Conservation (phyloP, 768 basidiomycete species). For the Suillus weaverae region DNA sequence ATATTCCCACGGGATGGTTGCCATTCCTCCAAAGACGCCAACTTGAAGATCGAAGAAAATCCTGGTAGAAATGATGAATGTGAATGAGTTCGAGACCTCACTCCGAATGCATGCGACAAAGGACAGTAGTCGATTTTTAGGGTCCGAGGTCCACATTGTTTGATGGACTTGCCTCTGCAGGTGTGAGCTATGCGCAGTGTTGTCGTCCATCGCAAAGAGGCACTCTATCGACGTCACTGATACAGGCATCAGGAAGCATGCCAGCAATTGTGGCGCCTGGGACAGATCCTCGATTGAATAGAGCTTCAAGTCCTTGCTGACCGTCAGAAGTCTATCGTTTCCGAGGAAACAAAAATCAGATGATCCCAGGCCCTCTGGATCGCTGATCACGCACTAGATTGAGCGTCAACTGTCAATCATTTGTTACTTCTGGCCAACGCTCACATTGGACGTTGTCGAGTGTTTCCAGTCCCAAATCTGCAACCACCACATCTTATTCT, state of each 20-base stretch:
- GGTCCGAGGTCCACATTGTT: background rate
- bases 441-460: background rate
- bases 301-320: background rate
- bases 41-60: constrained; percentile 34
- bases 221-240: background rate
- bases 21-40: background rate
- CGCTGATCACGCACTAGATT: background rate
- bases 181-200: background rate
- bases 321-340: background rate
- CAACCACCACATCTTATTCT: background rate
- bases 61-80: constrained; percentile 56
- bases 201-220: background rate
- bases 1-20: background rate
- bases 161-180: background rate
- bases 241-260: background rate
- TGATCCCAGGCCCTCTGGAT: background rate
- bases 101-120: background rate
- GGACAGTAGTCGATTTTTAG: background rate
- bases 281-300: background rate
- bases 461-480: background rate
- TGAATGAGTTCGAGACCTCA: background rate
- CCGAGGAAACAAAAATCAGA: background rate
- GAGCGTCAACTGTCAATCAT: background rate
- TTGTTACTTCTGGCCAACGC: background rate
- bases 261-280: background rate